Evolutionary conservation across 1,284 basidiomycete genomes (phyloP).

Genomic region (Heterobasidion irregulare): DNA sequence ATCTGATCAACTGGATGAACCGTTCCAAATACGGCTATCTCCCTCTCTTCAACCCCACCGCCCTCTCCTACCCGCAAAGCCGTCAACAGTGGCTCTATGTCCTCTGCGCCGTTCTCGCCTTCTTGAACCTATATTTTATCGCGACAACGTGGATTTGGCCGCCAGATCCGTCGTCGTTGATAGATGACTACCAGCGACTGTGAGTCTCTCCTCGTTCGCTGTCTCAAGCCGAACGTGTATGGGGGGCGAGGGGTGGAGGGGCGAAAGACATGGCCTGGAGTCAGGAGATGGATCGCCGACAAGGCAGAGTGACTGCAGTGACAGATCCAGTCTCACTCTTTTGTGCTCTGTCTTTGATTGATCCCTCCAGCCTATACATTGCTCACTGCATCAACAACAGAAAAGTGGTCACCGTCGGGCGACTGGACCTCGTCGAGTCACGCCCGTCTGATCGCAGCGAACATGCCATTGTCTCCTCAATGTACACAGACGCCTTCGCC

Average conservation of each 20-base stretch:
- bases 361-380: not conserved
- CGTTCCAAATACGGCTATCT: not conserved
- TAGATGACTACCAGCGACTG: not conserved
- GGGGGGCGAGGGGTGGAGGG: too few relatives aligned
- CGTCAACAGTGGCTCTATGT: not conserved
- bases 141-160: not conserved
- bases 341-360: not conserved
- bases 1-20: not conserved
- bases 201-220: not conserved
- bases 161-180: not conserved
- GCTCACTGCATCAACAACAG: not conserved
- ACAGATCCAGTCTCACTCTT: not conserved
- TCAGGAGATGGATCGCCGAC: not conserved
- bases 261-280: too few relatives aligned
- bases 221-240: too few relatives aligned
- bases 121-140: not conserved
- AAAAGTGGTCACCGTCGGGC: not conserved
- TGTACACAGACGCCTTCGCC: slow-evolving; percentile 35
- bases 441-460: slow-evolving; percentile 5
- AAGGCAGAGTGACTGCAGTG: not conserved
- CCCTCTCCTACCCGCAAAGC: not conserved
- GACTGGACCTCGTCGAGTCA: not conserved
- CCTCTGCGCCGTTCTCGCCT: not conserved
- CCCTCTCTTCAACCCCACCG: not conserved
- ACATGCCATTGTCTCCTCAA: slow-evolving; percentile 30